Evolutionary conservation across 768 basidiomycete genomes (phyloP).

Genomic region (Mycena metata): DNA sequence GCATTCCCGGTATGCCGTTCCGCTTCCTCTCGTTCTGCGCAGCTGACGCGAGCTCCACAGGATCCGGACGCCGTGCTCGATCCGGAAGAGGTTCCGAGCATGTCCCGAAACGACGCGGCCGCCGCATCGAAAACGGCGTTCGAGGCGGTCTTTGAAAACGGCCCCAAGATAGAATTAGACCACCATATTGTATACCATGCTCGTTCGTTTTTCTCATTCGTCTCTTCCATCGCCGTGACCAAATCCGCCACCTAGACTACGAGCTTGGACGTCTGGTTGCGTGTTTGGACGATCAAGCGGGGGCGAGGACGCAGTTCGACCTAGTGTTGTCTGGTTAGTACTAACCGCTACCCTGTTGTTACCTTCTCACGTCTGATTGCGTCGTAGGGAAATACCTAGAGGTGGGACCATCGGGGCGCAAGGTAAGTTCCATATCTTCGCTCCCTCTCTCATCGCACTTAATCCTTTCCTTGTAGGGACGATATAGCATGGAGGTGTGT

Average conservation of each 20-base stretch:
- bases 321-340: constrained; percentile 80
- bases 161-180: constrained; percentile 82
- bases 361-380: constrained; percentile 3
- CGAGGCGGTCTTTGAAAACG: constrained; percentile 76
- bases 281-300: constrained; percentile 70
- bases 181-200: constrained; percentile 92
- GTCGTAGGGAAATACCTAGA: constrained; percentile 73
- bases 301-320: constrained; percentile 81
- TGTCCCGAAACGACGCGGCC: constrained; percentile 67
- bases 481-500: constrained; percentile 86
- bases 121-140: constrained; percentile 69
- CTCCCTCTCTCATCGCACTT: constrained; percentile 13
- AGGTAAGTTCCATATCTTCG: constrained; percentile 49
- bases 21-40: not conserved
- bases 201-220: constrained; percentile 65
- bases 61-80: constrained; percentile 73
- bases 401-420: constrained; percentile 68
- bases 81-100: constrained; percentile 47
- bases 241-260: constrained; percentile 69
- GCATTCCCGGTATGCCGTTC: constrained; percentile 78
- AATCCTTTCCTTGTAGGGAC: constrained; percentile 57
- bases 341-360: not conserved
- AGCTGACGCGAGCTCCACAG: constrained; percentile 46
- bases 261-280: constrained; percentile 88
- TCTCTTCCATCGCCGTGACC: too few species aligned